phyloP scores from a whole-genome alignment of 345 rosid genomes.

The Rhodomyrtus tomentosa region DNA sequence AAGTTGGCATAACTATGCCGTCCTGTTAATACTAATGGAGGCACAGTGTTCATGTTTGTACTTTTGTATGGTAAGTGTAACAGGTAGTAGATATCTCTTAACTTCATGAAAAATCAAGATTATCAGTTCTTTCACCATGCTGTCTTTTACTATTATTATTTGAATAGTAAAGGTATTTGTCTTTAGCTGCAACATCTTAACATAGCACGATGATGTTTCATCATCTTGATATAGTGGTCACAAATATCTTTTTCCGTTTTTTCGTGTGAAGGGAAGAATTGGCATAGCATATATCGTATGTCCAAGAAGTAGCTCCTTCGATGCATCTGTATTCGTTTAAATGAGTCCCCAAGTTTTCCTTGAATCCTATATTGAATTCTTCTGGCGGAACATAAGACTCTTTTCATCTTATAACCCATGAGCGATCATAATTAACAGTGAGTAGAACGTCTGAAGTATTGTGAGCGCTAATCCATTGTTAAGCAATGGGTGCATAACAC shows the following conservation, averaged over 20 bases:
- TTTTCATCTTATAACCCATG: not conserved
- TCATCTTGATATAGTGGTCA: not conserved
- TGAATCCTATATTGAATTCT: not conserved
- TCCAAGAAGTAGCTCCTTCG: not conserved
- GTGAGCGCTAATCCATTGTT: not conserved
- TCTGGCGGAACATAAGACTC: not conserved
- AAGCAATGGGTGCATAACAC: not conserved
- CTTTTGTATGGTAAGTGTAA: not conserved
- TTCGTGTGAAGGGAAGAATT: not conserved
- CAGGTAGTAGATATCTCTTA: not conserved
- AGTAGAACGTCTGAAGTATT: not conserved
- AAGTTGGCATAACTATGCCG: not conserved
- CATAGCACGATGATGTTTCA: not conserved
- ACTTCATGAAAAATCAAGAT: not conserved
- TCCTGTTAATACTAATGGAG: not conserved
- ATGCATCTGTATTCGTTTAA: not conserved
- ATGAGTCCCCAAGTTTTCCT: not conserved
- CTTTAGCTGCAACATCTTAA: not conserved
- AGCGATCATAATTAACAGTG: not conserved
- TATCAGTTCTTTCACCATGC: not conserved
- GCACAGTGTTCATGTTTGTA: not conserved
- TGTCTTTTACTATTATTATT: not conserved
- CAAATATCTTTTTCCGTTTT: not conserved
- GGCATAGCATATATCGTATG: not conserved
- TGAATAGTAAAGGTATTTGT: not conserved